Conservation (phyloP, 192 early-diverging fungal species). For the Coemansia sp. region DNA sequence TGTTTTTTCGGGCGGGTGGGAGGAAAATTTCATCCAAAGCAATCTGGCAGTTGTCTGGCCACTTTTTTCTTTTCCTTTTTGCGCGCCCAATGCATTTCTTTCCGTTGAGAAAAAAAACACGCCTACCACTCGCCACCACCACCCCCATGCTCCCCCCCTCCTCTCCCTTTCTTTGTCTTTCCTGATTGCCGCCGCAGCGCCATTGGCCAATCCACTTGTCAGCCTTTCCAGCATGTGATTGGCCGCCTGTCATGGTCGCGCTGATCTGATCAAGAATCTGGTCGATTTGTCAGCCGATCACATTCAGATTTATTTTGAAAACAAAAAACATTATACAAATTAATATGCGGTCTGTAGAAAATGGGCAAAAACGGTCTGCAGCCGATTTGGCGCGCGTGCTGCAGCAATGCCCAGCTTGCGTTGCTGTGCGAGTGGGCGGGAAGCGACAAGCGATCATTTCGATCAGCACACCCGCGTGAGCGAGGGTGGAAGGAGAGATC, state of each 20-base stretch:
- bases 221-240: slow-evolving; percentile 10
- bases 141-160: background rate
- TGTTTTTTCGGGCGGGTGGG: slow-evolving; percentile 8
- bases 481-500: too few relatives aligned
- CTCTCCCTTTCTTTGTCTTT: background rate
- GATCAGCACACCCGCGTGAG: too few relatives aligned
- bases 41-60: too few relatives aligned
- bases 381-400: too few relatives aligned
- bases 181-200: background rate
- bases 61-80: background rate
- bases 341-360: too few relatives aligned
- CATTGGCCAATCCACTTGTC: slow-evolving; percentile 3
- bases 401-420: too few relatives aligned
- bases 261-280: background rate
- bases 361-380: too few relatives aligned
- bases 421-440: too few relatives aligned
- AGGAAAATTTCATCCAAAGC: background rate
- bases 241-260: background rate
- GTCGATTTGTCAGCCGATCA: background rate
- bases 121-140: too few relatives aligned
- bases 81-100: too few relatives aligned
- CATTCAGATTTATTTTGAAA: background rate
- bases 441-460: too few relatives aligned
- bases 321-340: too few relatives aligned
- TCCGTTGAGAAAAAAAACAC: background rate